Percentiles rank a stretch among this genome's conserved stretches.
phyloP scores from a whole-genome alignment of 176 grass and related monocot genomes.

The Zea mays region DNA sequence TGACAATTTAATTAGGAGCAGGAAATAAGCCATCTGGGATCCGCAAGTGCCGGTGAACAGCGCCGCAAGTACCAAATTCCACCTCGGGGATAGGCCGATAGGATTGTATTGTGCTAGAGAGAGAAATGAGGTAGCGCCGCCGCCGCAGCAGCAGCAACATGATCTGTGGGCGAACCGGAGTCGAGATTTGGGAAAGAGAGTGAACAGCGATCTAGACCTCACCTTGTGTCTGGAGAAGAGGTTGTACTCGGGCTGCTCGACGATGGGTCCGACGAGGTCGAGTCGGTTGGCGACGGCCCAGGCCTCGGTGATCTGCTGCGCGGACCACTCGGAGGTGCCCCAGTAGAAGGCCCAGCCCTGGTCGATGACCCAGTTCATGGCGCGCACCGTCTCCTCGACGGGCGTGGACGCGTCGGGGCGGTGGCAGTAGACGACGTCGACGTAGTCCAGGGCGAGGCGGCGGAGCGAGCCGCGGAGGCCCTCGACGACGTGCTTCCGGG shows the following conservation, averaged over 20 bases:
- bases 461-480: slow-evolving; percentile 66
- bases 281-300: slow-evolving; percentile 74
- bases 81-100: background rate
- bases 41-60: background rate
- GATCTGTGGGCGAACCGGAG: background rate
- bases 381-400: slow-evolving; percentile 86
- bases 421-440: slow-evolving; percentile 84
- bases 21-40: background rate
- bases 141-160: background rate
- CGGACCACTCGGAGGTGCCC: slow-evolving; percentile 91
- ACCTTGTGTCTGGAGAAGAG: slow-evolving; percentile 97
- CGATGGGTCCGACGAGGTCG: slow-evolving; percentile 87
- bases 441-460: slow-evolving; percentile 88
- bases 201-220: too few species aligned
- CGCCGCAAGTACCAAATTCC: background rate
- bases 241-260: slow-evolving; percentile 97
- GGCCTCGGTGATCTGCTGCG: slow-evolving; percentile 92
- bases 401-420: slow-evolving; percentile 80
- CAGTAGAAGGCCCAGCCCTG: slow-evolving; percentile 93
- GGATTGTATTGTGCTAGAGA: background rate
- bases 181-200: background rate
- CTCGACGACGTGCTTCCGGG: slow-evolving; percentile 91
- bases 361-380: slow-evolving; percentile 96
- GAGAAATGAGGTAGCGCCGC: background rate
- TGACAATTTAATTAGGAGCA: background rate